Base-by-base conservation (phyloP, 805 yeast species). In the Schwanniomyces yamadae region DNA sequence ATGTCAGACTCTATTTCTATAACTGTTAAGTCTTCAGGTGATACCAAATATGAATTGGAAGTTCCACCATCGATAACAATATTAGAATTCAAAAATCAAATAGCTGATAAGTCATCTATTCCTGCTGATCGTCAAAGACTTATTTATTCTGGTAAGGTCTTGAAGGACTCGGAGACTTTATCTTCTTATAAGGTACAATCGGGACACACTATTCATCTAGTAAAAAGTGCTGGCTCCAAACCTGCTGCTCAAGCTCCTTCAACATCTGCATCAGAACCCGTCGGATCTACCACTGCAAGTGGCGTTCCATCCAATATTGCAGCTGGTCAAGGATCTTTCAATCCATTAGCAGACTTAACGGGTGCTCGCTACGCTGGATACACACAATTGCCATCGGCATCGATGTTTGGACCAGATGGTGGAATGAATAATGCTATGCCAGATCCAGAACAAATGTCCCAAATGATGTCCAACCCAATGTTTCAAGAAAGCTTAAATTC, bases 291-390 rank as follows among this genome's bases (percentile, higher is more conserved):
- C 5, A 37, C 49, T 10, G 31, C 48, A 8, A 24, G 45, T n/a
- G 53, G 49, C 6, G 80, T 81, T 15, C 96, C 97, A n/a, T 59
- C 80, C 12, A 86, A 82, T 52, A 73, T 91, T 31, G 78, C 95
- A 3, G 77, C 97, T 2, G 99, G 99, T 4, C 83, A 79, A 44
- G 93, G 91, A 9, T 75, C 95, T 0, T 86, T 83, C 61, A 88
- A 93, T 60, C 95, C 96, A 23, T 71, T 93, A 52, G 90, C 95
- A 8, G 96, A 84, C 45, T 70, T 91, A 45, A 91, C 98, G 0
- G 91, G 96, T 33, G 98, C 98, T 2, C 78, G 97, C 36, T 93
- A 89, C 54, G 97, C 98, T 2, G 99, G 99, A 1, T 81, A 79
- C 50, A 76, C 89, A 6, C 90, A 88, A 50, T 70, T 93, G 61